Evolutionary conservation across 768 basidiomycete species (phyloP).

Genomic region (Suillus brevipes): DNA sequence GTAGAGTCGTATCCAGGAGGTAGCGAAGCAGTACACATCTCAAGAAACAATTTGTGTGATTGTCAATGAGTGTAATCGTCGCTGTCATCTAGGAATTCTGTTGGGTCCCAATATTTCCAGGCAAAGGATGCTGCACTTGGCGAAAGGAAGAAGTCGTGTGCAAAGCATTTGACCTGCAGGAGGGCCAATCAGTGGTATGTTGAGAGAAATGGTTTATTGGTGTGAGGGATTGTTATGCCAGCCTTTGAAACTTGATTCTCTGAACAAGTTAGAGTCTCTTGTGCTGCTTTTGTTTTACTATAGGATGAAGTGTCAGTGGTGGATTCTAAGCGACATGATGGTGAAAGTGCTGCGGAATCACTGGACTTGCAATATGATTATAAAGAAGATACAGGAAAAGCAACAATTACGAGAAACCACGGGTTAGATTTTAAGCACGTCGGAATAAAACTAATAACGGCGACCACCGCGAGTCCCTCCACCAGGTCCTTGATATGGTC

Average conservation of each 20-base stretch:
- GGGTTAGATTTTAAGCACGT: constrained; percentile 1
- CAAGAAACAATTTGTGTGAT: too few species aligned
- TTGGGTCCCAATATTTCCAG: too few species aligned
- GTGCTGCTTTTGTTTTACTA: background rate
- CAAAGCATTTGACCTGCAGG: background rate
- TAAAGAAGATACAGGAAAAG: constrained; percentile 6
- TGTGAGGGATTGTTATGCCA: too few species aligned
- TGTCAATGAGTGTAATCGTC: too few species aligned
- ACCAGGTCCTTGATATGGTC: constrained; percentile 80
- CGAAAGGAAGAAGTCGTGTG: background rate
- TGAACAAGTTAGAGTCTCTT: background rate
- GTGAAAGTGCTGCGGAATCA: constrained; percentile 1
- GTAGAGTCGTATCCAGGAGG: too few species aligned
- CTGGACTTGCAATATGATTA: constrained; percentile 7
- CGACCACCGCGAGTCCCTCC: constrained; percentile 40
- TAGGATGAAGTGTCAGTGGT: background rate
- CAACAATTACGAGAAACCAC: background rate
- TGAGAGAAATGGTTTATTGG: background rate
- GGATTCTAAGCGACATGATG: background rate
- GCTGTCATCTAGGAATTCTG: too few species aligned
- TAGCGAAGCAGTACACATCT: too few species aligned
- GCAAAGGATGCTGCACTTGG: too few species aligned
- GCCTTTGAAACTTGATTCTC: background rate
- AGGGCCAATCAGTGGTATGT: background rate
- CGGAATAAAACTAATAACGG: constrained; percentile 33